Conservation (phyloP, 2,329 filamentous ascomycete genomes). For the Paraconiothyrium brasiliense region DNA sequence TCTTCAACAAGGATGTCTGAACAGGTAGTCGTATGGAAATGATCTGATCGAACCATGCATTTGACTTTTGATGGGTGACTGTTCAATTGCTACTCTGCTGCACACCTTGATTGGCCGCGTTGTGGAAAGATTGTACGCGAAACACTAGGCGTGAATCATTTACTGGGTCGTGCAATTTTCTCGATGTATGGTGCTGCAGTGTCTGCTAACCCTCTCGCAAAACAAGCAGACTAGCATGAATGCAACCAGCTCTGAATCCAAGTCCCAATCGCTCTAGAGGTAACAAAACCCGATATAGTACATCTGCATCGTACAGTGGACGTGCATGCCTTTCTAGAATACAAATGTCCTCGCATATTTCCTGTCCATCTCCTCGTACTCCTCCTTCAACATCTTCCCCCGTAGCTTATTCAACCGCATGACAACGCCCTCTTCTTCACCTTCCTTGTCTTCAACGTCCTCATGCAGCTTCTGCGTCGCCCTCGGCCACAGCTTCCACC, state of each 20-base stretch:
- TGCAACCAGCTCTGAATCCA: neutral
- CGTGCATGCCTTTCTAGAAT: constrained; percentile 29
- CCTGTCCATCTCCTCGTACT: constrained; percentile 47
- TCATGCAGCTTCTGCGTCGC: constrained; percentile 38
- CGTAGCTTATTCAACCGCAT: constrained; percentile 47
- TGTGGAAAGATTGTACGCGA: too few species aligned
- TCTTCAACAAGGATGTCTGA: constrained; percentile 14
- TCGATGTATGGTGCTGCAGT: neutral
- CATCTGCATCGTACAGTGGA: neutral
- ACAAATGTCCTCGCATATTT: constrained; percentile 49
- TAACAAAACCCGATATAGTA: neutral
- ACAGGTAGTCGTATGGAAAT: constrained; percentile 19
- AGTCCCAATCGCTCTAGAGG: neutral
- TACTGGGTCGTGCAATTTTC: too few species aligned
- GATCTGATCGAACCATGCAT: constrained; percentile 10
- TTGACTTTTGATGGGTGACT: neutral
- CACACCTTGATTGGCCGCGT: neutral
- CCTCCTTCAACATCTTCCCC: constrained; percentile 43
- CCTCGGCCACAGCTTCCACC: constrained; percentile 35
- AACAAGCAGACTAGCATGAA: neutral
- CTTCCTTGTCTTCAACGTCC: constrained; percentile 43
- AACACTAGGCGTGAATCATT: too few species aligned
- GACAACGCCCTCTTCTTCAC: constrained; percentile 46
- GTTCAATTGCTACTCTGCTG: neutral
- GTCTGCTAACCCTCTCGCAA: too few species aligned